Evolutionary conservation across 2,329 filamentous ascomycete species (phyloP).

Genomic region (Venturiaceae sp.): DNA sequence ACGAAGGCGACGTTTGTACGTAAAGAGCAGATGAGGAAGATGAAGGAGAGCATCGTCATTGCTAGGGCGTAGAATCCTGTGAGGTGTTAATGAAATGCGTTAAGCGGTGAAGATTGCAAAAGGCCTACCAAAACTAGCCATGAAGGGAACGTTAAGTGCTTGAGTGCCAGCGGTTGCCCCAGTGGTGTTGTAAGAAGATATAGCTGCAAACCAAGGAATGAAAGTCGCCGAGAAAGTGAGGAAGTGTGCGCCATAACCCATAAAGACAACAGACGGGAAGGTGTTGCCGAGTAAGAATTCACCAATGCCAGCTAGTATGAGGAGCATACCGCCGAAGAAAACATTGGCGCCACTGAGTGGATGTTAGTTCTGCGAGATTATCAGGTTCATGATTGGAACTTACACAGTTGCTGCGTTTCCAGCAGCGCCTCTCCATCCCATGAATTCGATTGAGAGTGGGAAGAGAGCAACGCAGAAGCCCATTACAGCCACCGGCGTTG

Average conservation of each 20-base stretch:
- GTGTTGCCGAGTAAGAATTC: constrained; percentile 48
- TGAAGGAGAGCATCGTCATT: constrained; percentile 55
- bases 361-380: background rate
- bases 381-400: background rate
- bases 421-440: constrained; percentile 50
- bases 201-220: background rate
- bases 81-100: constrained; percentile 27
- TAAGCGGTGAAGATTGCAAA: too few relatives aligned
- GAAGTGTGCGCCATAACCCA: constrained; percentile 1
- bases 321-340: constrained; percentile 42
- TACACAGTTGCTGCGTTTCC: constrained; percentile 31
- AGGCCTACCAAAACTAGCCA: constrained; percentile 18
- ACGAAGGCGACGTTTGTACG: constrained; percentile 65
- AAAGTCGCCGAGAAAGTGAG: background rate
- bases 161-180: constrained; percentile 8
- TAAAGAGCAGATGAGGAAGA: constrained; percentile 60
- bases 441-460: constrained; percentile 44
- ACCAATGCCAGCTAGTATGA: constrained; percentile 38
- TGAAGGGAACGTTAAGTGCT: constrained; percentile 37
- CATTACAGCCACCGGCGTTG: constrained; percentile 40
- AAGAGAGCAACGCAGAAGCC: constrained; percentile 47
- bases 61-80: constrained; percentile 51
- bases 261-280: constrained; percentile 44
- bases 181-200: background rate
- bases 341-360: constrained; percentile 23